These are phyloP conservation scores for Cnidoscolus chayamansa DNA, from an alignment of 441 rosid species.

Conservation along the genomic window DNA sequence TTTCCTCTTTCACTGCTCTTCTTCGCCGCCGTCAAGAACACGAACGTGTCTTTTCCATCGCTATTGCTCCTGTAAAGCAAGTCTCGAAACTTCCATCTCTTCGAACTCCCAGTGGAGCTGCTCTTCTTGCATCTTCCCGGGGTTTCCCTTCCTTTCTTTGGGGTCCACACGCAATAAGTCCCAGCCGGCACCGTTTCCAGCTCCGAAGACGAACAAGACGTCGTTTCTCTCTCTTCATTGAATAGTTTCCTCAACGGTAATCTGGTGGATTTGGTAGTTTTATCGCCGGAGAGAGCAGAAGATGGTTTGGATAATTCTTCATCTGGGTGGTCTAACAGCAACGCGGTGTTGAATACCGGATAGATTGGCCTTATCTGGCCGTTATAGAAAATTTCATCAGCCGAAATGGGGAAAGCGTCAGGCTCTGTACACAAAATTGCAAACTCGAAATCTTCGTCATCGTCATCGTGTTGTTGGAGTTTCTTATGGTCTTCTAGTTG, in stretches of 20 bases:
- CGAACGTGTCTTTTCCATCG: slow-evolving; percentile 49
- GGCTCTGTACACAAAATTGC: slow-evolving; percentile 39
- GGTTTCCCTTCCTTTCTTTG: slow-evolving; percentile 28
- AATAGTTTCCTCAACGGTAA: slow-evolving; percentile 47
- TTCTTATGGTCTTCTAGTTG: too few species aligned
- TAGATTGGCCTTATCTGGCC: slow-evolving; percentile 72
- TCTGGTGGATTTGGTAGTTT: slow-evolving; percentile 20
- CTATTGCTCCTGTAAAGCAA: slow-evolving; percentile 57
- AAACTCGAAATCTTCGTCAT: slow-evolving; percentile 50
- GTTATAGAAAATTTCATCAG: slow-evolving; percentile 78
- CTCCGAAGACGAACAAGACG: slow-evolving; percentile 48
- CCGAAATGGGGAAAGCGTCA: slow-evolving; percentile 42
- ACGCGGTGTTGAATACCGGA: slow-evolving; percentile 36
- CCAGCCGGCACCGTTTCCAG: slow-evolving; percentile 45
- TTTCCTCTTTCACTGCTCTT: neutral
- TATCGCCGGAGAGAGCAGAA: neutral
- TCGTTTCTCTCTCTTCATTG: slow-evolving; percentile 47
- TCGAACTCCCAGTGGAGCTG: slow-evolving; percentile 58
- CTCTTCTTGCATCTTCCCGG: slow-evolving; percentile 54
- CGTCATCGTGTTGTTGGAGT: neutral
- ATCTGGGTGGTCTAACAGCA: slow-evolving; percentile 17
- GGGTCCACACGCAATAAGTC: slow-evolving; percentile 70
- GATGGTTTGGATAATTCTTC: neutral
- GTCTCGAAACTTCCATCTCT: slow-evolving; percentile 65
- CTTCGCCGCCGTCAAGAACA: slow-evolving; percentile 28